These are phyloP conservation scores for Hyphodiscus sp. DNA, from an alignment of 2,329 filamentous ascomycete genomes.

Conservation along the genomic window DNA sequence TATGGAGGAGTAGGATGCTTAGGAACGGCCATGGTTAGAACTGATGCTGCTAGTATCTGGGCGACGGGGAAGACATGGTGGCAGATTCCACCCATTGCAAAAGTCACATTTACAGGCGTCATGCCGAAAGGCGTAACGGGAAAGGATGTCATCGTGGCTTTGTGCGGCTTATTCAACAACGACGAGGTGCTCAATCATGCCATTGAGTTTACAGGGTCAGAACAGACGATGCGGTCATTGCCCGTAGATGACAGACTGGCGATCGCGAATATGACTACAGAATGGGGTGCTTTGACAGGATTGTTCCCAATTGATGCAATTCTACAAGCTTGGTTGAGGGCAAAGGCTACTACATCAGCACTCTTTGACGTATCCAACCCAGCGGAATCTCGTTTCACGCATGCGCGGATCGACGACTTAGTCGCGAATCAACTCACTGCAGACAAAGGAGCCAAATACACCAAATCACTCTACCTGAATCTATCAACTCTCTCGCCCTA, in stretches of 20 bases:
- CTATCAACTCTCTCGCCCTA: slow-evolving; percentile 79
- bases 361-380: slow-evolving; percentile 46
- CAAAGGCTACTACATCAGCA: slow-evolving; percentile 66
- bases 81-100: slow-evolving; percentile 78
- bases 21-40: slow-evolving; percentile 77
- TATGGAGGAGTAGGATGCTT: slow-evolving; percentile 76
- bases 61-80: slow-evolving; percentile 80
- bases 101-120: slow-evolving; percentile 69
- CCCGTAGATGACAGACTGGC: slow-evolving; percentile 68
- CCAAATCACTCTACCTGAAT: slow-evolving; percentile 76
- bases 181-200: slow-evolving; percentile 87
- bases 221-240: slow-evolving; percentile 68
- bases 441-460: slow-evolving; percentile 72
- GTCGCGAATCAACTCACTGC: slow-evolving; percentile 59
- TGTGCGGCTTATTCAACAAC: slow-evolving; percentile 80
- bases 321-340: slow-evolving; percentile 66
- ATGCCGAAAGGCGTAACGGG: slow-evolving; percentile 77
- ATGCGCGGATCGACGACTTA: slow-evolving; percentile 66
- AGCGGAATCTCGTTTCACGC: slow-evolving; percentile 57
- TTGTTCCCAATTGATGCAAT: slow-evolving; percentile 75
- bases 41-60: slow-evolving; percentile 83
- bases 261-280: slow-evolving; percentile 74
- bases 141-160: slow-evolving; percentile 88
- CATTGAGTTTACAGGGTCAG: slow-evolving; percentile 79
- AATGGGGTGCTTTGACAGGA: slow-evolving; percentile 68